A percentile compares a stretch with the other conserved stretches of the same genome.
phyloP scores from a whole-genome alignment of 2,329 filamentous ascomycete species.

The Epichloe typhina region DNA sequence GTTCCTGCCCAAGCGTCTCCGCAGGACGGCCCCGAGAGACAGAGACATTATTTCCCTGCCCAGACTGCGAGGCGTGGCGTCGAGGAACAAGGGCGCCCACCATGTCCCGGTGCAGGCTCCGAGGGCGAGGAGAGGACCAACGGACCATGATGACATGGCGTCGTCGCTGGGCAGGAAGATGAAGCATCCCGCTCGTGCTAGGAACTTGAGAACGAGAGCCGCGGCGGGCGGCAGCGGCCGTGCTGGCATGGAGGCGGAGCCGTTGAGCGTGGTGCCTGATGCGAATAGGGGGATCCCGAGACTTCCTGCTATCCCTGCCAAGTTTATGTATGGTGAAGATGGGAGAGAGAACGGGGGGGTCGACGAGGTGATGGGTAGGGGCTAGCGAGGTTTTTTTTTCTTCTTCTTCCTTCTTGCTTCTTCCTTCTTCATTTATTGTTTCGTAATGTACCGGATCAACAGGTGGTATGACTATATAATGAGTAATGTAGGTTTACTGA shows the following conservation, averaged over 20 bases:
- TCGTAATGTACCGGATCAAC: too few species aligned
- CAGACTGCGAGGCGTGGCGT: constrained; percentile 18
- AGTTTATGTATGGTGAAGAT: constrained; percentile 25
- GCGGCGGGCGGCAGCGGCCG: not conserved
- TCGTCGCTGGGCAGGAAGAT: constrained; percentile 1
- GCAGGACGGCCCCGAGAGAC: constrained; percentile 35
- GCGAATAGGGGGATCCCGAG: constrained; percentile 32
- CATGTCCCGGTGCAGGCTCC: not conserved
- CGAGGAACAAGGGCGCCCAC: constrained; percentile 6
- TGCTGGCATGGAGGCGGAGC: constrained; percentile 6
- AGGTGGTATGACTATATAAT: too few species aligned
- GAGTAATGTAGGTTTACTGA: too few species aligned
- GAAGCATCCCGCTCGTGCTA: constrained; percentile 3
- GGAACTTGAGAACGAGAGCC: not conserved
- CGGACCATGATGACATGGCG: not conserved
- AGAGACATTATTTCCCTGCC: constrained; percentile 21
- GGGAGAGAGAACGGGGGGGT: constrained; percentile 14
- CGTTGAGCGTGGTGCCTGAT: constrained; percentile 30
- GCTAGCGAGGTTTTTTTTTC: not conserved
- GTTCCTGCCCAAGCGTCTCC: constrained; percentile 29
- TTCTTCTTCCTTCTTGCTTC: not conserved
- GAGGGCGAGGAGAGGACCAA: not conserved
- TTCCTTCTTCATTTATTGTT: too few species aligned
- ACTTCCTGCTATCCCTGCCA: constrained; percentile 30
- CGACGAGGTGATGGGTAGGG: constrained; percentile 11